These are phyloP conservation scores for Trichoderma polysporum DNA, from an alignment of 2,329 filamentous ascomycete genomes.

Conservation along the genomic window DNA sequence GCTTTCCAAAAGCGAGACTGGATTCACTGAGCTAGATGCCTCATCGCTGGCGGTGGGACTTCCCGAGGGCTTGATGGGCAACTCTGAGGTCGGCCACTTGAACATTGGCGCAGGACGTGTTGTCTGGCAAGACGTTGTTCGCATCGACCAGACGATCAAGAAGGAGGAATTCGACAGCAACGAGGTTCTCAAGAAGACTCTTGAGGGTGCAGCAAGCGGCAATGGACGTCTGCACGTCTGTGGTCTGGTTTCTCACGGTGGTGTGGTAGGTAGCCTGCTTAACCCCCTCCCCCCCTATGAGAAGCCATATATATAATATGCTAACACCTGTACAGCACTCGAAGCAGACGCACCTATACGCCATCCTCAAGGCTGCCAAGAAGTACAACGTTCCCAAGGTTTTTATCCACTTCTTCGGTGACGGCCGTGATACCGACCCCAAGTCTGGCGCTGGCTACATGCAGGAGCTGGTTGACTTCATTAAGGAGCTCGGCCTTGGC, in stretches of 20 bases:
- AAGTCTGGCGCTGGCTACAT: slow-evolving; percentile 89
- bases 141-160: slow-evolving; percentile 92
- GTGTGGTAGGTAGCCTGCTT: slow-evolving; percentile 63
- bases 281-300: background rate
- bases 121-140: slow-evolving; percentile 97
- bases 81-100: slow-evolving; percentile 96
- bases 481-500: slow-evolving; percentile 80
- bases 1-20: slow-evolving; percentile 77
- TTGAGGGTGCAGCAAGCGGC: slow-evolving; percentile 77
- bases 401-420: slow-evolving; percentile 98
- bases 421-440: slow-evolving; percentile 96
- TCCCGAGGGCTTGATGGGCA: slow-evolving; percentile 96
- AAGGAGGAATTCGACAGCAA: slow-evolving; percentile 76
- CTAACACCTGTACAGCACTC: slow-evolving; percentile 60
- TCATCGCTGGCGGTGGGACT: slow-evolving; percentile 94
- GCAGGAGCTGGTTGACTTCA: slow-evolving; percentile 77
- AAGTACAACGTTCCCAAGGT: slow-evolving; percentile 83
- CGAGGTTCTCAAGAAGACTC: slow-evolving; percentile 71
- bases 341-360: slow-evolving; percentile 90
- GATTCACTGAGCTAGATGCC: slow-evolving; percentile 90
- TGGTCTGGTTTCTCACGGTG: slow-evolving; percentile 90
- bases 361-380: slow-evolving; percentile 86
- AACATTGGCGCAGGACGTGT: slow-evolving; percentile 98
- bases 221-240: slow-evolving; percentile 91
- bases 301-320: background rate